Percentiles rank a stretch among this genome's conserved stretches.
These are phyloP conservation scores for Aureobasidium namibiae DNA, from an alignment of 2,329 filamentous ascomycete species.

Conservation along the genomic window DNA sequence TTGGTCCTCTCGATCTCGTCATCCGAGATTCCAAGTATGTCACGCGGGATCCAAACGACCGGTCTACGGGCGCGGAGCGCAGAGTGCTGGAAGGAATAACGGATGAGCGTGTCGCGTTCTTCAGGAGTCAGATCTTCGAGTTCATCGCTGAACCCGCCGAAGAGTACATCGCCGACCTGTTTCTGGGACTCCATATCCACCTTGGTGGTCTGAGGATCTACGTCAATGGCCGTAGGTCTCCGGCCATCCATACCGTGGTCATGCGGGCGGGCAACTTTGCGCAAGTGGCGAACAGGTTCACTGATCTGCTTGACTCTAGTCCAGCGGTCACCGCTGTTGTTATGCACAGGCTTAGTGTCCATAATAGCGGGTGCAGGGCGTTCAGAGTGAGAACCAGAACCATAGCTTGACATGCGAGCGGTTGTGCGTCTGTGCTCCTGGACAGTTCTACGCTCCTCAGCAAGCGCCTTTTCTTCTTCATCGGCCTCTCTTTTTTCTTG, in stretches of 20 bases:
- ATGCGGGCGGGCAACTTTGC: slow-evolving; percentile 1
- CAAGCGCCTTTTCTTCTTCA: slow-evolving; percentile 27
- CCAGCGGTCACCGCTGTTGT: slow-evolving; percentile 8
- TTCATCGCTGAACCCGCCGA: slow-evolving; percentile 81
- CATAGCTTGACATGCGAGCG: slow-evolving; percentile 12
- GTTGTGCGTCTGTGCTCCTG: slow-evolving; percentile 12
- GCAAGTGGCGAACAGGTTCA: slow-evolving; percentile 1
- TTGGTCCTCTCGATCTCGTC: slow-evolving; percentile 79
- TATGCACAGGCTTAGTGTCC: slow-evolving; percentile 12
- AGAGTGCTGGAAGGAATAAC: slow-evolving; percentile 82
- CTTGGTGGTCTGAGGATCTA: slow-evolving; percentile 30
- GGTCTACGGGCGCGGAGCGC: slow-evolving; percentile 78
- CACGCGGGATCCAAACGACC: slow-evolving; percentile 87
- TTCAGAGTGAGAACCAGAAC: not conserved
- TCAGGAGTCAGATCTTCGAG: slow-evolving; percentile 89
- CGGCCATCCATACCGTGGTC: not conserved
- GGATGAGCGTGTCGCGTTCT: slow-evolving; percentile 76
- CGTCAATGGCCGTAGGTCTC: not conserved
- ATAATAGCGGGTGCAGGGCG: slow-evolving; percentile 9
- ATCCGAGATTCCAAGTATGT: slow-evolving; percentile 82
- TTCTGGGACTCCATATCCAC: slow-evolving; percentile 62
- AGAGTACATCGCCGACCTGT: slow-evolving; percentile 69
- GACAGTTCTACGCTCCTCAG: slow-evolving; percentile 32
- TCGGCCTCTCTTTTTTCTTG: slow-evolving; percentile 31
- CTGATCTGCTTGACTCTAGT: slow-evolving; percentile 9